A percentile compares a stretch with the other conserved stretches of the same genome.
phyloP scores from a whole-genome alignment of 1,284 basidiomycete genomes.

The Puccinia brachypodii region DNA sequence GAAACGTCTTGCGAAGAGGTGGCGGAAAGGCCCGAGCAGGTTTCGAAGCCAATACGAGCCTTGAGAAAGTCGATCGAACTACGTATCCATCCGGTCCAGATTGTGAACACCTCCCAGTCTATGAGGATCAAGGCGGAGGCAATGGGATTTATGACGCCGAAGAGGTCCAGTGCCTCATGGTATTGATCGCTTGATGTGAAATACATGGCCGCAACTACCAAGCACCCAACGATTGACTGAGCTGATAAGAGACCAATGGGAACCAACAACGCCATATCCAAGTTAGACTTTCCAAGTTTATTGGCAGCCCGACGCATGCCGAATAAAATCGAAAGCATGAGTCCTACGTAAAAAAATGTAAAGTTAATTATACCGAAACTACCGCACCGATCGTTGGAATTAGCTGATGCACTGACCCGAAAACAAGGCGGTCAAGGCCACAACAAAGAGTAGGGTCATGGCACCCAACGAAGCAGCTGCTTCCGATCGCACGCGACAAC shows the following conservation, averaged over 20 bases:
- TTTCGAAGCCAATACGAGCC: not conserved
- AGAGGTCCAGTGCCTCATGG: not conserved
- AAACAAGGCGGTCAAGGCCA: slow-evolving; percentile 17
- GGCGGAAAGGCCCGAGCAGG: not conserved
- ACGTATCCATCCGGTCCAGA: slow-evolving; percentile 10
- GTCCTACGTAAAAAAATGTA: not conserved
- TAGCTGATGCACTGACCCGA: slow-evolving; percentile 11
- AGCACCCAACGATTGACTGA: slow-evolving; percentile 17
- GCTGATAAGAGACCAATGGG: slow-evolving; percentile 17
- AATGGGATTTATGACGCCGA: slow-evolving; percentile 12
- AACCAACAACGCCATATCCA: slow-evolving; percentile 23
- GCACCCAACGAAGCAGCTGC: not conserved
- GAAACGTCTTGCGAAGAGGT: not conserved
- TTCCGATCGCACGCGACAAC: slow-evolving; percentile 18
- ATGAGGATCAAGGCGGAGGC: not conserved
- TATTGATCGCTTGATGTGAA: slow-evolving; percentile 10
- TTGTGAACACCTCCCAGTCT: slow-evolving; percentile 4
- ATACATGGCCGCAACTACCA: slow-evolving; percentile 13
- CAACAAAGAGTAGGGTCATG: not conserved
- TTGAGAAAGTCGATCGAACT: not conserved
- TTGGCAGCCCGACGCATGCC: not conserved
- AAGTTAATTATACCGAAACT: too few relatives aligned
- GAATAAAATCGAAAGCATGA: not conserved
- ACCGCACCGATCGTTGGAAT: too few relatives aligned
- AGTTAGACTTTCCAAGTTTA: slow-evolving; percentile 9